Percentiles rank a stretch among this genome's conserved stretches.
phyloP scores from a whole-genome alignment of 73 alveolate genomes.

The Paramecium sonneborni region DNA sequence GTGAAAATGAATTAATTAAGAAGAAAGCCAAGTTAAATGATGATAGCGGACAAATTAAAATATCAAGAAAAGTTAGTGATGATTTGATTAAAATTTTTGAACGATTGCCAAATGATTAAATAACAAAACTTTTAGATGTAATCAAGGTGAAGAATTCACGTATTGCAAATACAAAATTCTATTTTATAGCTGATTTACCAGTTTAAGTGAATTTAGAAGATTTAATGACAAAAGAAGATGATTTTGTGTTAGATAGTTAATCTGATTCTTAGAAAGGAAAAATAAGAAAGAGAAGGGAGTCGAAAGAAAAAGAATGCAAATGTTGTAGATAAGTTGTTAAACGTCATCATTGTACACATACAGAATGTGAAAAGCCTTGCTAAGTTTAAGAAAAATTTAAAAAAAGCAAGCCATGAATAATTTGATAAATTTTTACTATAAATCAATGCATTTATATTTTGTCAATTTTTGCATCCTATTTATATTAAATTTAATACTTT shows the following conservation, averaged over 20 bases:
- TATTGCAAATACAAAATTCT: neutral
- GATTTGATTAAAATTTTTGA: slow-evolving; percentile 23
- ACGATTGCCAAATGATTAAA: slow-evolving; percentile 10
- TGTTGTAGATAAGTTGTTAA: slow-evolving; percentile 26
- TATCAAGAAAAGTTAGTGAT: slow-evolving; percentile 45
- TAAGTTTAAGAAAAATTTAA: neutral
- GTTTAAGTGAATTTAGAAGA: neutral
- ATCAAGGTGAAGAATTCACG: slow-evolving; percentile 10
- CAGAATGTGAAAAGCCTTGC: slow-evolving; percentile 33
- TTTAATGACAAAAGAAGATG: neutral
- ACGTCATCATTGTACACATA: slow-evolving; percentile 23
- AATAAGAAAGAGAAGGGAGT: slow-evolving; percentile 9
- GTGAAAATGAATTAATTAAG: neutral
- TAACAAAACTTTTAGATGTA: neutral
- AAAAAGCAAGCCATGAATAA: neutral
- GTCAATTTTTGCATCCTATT: neutral
- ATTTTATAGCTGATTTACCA: slow-evolving; percentile 25
- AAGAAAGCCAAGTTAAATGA: neutral
- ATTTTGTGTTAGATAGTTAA: neutral
- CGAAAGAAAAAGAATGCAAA: slow-evolving; percentile 41
- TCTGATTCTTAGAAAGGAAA: neutral
- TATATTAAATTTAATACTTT: neutral
- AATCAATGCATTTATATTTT: neutral
- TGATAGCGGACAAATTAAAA: neutral
- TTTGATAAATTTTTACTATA: neutral